Evolutionary conservation across 1,139 yeast species (phyloP).

Genomic region (Yamadazyma songkhlaensis): DNA sequence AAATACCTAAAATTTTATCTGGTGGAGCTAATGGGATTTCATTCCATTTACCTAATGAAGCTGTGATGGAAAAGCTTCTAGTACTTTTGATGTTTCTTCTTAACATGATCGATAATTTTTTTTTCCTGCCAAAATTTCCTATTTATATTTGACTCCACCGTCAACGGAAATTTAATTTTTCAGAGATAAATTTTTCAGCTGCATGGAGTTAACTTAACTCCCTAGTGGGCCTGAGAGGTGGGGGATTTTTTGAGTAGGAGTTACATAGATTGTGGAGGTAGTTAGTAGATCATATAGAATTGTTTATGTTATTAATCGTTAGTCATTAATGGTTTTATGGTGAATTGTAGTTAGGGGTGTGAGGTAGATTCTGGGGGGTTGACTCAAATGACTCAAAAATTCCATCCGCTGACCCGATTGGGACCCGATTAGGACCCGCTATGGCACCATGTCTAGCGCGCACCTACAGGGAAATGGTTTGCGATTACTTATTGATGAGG

Average conservation of each 20-base stretch:
- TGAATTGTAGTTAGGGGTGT: no score
- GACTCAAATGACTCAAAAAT: no score
- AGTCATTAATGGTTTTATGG: no score
- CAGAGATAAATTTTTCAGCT: not conserved
- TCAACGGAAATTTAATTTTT: slow-evolving; percentile 4
- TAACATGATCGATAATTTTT: not conserved
- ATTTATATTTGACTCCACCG: slow-evolving; percentile 7
- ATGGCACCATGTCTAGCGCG: no score
- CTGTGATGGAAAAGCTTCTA: slow-evolving; percentile 13
- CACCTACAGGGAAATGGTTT: no score
- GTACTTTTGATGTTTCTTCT: not conserved
- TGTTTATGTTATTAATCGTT: no score
- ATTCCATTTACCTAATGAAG: slow-evolving; percentile 30
- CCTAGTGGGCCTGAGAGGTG: not conserved
- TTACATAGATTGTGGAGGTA: no score
- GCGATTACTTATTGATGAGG: no score
- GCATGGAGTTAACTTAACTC: not conserved
- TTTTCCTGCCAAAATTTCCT: slow-evolving; percentile 1
- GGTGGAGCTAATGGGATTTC: slow-evolving; percentile 64
- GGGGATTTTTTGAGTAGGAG: not conserved
- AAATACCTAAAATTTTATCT: slow-evolving; percentile 69
- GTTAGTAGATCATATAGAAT: no score
- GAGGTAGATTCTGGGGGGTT: no score
- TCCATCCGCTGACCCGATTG: no score
- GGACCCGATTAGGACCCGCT: no score